Percentiles rank a stretch among this genome's conserved stretches.
Evolutionary conservation across 31 red algal genomes (phyloP).

Genomic region (Porphyra umbilicalis): DNA sequence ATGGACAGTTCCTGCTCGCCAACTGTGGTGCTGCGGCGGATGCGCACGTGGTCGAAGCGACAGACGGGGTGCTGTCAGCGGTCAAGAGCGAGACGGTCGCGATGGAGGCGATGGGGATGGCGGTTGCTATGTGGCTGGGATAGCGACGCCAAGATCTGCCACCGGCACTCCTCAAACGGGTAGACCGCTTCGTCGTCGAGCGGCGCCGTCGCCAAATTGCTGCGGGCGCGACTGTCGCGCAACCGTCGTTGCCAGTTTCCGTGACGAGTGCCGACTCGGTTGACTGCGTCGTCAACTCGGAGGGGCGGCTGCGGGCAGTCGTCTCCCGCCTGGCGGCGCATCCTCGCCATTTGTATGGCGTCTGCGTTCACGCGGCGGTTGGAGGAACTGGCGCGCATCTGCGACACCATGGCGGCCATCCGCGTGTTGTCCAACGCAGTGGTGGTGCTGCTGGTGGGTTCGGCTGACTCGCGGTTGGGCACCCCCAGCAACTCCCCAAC

Average conservation of each 20-base stretch:
- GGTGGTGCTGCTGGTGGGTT: conserved; percentile 80
- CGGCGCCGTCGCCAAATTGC: no score
- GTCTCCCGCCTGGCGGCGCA: not conserved
- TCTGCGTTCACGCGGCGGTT: conserved; percentile 24
- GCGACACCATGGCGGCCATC: conserved; percentile 67
- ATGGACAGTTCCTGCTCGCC: not conserved
- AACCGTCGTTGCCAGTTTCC: not conserved
- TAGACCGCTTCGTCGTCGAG: not conserved
- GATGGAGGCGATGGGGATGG: not conserved
- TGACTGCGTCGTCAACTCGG: not conserved
- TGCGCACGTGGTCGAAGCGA: not conserved
- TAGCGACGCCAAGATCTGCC: no score
- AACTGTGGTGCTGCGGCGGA: not conserved
- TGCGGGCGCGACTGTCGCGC: not conserved
- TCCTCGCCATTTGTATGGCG: conserved; percentile 15
- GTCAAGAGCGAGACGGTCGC: not conserved
- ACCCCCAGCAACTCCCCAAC: conserved; percentile 53
- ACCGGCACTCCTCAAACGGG: not conserved
- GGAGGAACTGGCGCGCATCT: conserved; percentile 35
- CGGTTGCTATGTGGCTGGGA: no score
- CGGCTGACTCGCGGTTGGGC: conserved; percentile 37
- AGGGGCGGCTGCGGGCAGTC: not conserved
- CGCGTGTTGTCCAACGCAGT: conserved; percentile 78
- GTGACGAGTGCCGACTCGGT: not conserved
- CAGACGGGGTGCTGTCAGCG: not conserved